Conservation (phyloP, 2,329 filamentous ascomycete genomes). For the Diplocarpon rosae region DNA sequence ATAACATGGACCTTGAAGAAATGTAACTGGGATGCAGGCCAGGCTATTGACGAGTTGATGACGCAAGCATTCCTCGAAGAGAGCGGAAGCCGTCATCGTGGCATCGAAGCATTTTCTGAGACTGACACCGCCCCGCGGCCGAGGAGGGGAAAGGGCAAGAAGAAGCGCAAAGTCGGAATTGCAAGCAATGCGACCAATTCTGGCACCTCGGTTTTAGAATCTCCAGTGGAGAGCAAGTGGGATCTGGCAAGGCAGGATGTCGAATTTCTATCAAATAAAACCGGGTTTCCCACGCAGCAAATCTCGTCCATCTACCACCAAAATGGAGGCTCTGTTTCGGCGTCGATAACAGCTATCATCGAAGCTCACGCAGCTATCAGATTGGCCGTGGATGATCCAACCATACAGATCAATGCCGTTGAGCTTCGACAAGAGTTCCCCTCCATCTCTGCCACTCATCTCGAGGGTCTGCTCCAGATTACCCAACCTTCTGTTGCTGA, state of each 20-base stretch:
- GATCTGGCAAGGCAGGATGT: constrained; percentile 43
- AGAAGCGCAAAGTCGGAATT: constrained; percentile 25
- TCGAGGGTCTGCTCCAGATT: constrained; percentile 43
- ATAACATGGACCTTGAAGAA: constrained; percentile 58
- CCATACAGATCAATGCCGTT: constrained; percentile 37
- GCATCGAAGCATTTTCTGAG: constrained; percentile 71
- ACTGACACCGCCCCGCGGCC: constrained; percentile 30
- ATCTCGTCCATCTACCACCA: constrained; percentile 50
- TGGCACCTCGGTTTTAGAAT: not conserved
- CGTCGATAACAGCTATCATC: constrained; percentile 42
- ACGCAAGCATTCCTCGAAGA: constrained; percentile 70
- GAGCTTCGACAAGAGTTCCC: constrained; percentile 45
- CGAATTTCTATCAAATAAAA: constrained; percentile 46
- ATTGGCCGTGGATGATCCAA: constrained; percentile 33
- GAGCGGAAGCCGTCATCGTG: constrained; percentile 50
- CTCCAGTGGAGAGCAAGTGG: constrained; percentile 41
- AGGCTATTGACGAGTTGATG: constrained; percentile 68
- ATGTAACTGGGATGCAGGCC: constrained; percentile 52
- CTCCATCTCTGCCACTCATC: constrained; percentile 34
- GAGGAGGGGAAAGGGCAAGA: constrained; percentile 31
- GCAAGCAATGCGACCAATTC: constrained; percentile 2
- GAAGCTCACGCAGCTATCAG: constrained; percentile 20
- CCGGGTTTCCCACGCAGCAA: constrained; percentile 34
- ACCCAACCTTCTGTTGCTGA: constrained; percentile 45
- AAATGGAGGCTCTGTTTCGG: constrained; percentile 42